phyloP scores from a whole-genome alignment of 345 rosid species.

The Salix purpurea region DNA sequence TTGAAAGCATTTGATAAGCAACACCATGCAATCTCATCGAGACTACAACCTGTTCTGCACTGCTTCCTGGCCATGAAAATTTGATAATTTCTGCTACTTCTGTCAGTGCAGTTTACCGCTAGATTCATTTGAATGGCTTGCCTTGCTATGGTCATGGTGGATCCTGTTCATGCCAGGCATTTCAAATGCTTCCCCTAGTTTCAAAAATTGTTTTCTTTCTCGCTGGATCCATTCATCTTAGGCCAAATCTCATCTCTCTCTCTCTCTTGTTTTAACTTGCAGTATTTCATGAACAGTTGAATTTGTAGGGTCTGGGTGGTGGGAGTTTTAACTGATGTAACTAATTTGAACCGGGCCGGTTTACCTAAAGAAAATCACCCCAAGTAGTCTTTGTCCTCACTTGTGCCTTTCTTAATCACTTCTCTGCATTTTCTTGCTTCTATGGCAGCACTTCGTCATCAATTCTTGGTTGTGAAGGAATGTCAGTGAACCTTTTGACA shows the following conservation, averaged over 20 bases:
- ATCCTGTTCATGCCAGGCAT: background rate
- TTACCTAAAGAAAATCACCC: background rate
- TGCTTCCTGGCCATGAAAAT: background rate
- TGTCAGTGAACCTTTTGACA: constrained; percentile 22
- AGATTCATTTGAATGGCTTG: background rate
- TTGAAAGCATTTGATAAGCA: background rate
- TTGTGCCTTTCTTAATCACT: background rate
- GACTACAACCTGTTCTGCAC: background rate
- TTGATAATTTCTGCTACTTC: background rate
- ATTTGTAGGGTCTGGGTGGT: background rate
- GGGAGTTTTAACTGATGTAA: constrained; percentile 1
- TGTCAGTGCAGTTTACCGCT: background rate
- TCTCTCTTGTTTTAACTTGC: background rate
- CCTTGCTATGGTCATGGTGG: background rate
- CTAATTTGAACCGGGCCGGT: constrained; percentile 1
- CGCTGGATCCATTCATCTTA: background rate
- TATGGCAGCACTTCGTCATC: constrained; percentile 17
- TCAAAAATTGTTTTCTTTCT: background rate
- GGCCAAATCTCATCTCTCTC: too few relatives aligned
- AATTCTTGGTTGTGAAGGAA: constrained; percentile 3
- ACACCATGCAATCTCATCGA: background rate
- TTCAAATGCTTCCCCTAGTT: background rate
- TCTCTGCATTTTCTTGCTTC: background rate
- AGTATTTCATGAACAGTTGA: background rate
- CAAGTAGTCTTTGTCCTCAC: constrained; percentile 17